Evolutionary conservation across 306 rosid species (phyloP), one percentile per base, ranked within the genome.

Genomic region (Lotus japonicus): DNA sequence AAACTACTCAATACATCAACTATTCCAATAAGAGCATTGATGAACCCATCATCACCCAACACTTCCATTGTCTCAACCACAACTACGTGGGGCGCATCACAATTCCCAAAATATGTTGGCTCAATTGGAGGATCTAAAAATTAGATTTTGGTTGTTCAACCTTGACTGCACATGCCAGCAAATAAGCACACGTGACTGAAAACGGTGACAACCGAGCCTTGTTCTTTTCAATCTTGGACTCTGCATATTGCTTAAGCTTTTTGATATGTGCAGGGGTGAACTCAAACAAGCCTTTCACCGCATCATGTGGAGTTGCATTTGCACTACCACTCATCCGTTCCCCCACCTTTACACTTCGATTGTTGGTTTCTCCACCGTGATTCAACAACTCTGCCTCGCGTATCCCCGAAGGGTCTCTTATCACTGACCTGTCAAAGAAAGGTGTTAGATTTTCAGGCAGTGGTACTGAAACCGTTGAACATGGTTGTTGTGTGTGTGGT

Each of bases 101-200:
- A 85, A 33, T 85, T 85, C 0, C 90, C 90, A 43, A 85, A 81
- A 60, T 85, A 88, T 2, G 66, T 79, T 5, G 12, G 33, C 1
- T 50, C 55, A 9, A 74, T 18, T 0, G 77, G 77, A 16, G 76
- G 79, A 0, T 70, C 59, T 62, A 81, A 53, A 4, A 72, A 4
- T 68, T 28, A 0, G 23, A 4, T n/a, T 62, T 42, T 6, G 51
- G 31, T 2, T 43, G 17, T 5, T 78, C 76, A 11, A 75, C 80
- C 55, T 77, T 80, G 0, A 66, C 62, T 0, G 64, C 4, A 44
- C 85, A 81, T 5, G 71, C 5, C 8, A 68, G 41, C 7, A 64
- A 15, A 66, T 76, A 81, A 11, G 88, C 60, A 60, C 31, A 76
- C 1, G 84, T 63, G 1, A 83, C 44, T 0, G 69, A 44, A 45